A percentile compares a stretch with the other conserved stretches of the same genome.
Evolutionary conservation across 805 yeast species (phyloP).

Genomic region (Hanseniaspora thailandica): DNA sequence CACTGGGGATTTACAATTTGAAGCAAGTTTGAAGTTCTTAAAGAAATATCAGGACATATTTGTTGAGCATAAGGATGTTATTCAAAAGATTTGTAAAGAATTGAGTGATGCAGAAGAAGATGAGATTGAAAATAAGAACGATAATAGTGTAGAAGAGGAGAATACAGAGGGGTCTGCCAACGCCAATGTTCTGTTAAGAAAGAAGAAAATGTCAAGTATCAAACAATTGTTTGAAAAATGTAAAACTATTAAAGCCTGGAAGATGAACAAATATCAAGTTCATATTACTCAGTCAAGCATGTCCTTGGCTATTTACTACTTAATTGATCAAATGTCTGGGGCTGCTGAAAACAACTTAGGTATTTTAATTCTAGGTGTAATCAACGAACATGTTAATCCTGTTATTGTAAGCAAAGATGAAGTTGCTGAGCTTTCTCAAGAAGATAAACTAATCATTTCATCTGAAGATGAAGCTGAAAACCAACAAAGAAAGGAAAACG

Average conservation of each 20-base stretch:
- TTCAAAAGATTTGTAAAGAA: slow-evolving; percentile 32
- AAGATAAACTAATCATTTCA: slow-evolving; percentile 11
- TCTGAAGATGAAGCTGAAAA: slow-evolving; percentile 14
- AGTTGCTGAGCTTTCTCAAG: slow-evolving; percentile 20
- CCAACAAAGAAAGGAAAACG: slow-evolving; percentile 31
- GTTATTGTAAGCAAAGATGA: slow-evolving; percentile 30
- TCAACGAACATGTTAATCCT: slow-evolving; percentile 68
- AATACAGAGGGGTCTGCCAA: slow-evolving; percentile 22
- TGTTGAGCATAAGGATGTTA: background rate
- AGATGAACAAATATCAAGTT: slow-evolving; percentile 12
- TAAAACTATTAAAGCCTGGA: slow-evolving; percentile 3
- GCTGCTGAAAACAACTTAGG: slow-evolving; percentile 13
- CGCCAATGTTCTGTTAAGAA: slow-evolving; percentile 5
- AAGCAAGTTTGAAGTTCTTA: slow-evolving; percentile 69
- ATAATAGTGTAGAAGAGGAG: slow-evolving; percentile 22
- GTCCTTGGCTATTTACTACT: slow-evolving; percentile 6
- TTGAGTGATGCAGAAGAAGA: slow-evolving; percentile 24
- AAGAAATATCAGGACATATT: slow-evolving; percentile 48
- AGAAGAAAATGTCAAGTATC: background rate
- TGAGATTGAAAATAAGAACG: slow-evolving; percentile 24
- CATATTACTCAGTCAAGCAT: slow-evolving; percentile 9
- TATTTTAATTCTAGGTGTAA: slow-evolving; percentile 66
- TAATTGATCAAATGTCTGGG: slow-evolving; percentile 13
- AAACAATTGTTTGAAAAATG: slow-evolving; percentile 10
- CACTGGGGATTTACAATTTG: slow-evolving; percentile 55